Base-by-base conservation (phyloP, 257 asterid species). In the Cynanchum wilfordii region DNA sequence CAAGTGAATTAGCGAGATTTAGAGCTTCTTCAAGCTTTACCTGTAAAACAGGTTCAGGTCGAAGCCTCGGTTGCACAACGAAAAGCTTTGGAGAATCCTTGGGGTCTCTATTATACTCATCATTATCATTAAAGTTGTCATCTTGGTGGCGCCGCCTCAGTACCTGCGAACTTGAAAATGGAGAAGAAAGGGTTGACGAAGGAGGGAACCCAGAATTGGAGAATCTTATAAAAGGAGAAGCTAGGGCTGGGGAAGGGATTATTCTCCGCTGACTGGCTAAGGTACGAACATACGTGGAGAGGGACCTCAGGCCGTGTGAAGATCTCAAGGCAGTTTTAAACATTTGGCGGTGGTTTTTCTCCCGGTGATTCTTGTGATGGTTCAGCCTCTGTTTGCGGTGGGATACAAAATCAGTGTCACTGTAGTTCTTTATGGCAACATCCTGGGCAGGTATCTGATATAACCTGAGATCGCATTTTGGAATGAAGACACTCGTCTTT, bases 61-160 rank as follows among this genome's bases (percentile, higher is more conserved):
- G 89, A 49, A 89, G 78, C 82, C 96, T 87, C 49, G 99, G 99
- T 85, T 94, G 99, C 65, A 94, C 84, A 30, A 94, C 97, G 55
- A 94, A 87, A 33, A 94, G 86, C 81, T 78, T 87, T 42, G 97
- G 96, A 36, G 97, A 92, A 68, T 62, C 76, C 62, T 79, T 83
- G 20, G 86, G 79, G 74, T 85, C 89, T 66, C 75, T 50, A 82
- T 82, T 80, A 20, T 36, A 64, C 36, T 70, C 66, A 64, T 62
- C 74, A 20, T 76, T 91, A 66, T 88, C 88, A 51, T 50, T 73
- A 25, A 65, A 56, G 7, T 66, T 49, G 10, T 58, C 75, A 30
- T 71, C 74, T 40, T 76, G 79, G 54, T 72, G 84, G 3, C 72
- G 71, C 8, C 79, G 38, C 50, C 29, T 29, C 4, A 76, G 64